A percentile compares a stretch with the other conserved stretches of the same genome.
phyloP scores from a whole-genome alignment of 495 filamentous ascomycete species.

The Penicillium turbatum region DNA sequence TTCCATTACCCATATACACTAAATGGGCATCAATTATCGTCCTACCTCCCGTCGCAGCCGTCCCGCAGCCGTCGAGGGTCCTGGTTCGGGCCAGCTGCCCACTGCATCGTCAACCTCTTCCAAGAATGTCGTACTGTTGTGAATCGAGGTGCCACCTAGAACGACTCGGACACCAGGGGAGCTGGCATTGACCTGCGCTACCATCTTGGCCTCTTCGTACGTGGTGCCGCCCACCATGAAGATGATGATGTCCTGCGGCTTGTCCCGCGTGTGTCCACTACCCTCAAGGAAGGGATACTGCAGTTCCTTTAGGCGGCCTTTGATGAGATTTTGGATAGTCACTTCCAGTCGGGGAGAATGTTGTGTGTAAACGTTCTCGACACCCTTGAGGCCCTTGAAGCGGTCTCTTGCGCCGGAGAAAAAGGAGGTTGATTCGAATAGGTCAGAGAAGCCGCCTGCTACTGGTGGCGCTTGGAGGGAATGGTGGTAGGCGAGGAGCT shows the following conservation, averaged over 20 bases:
- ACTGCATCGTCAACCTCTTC: constrained; percentile 83
- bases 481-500: constrained; percentile 75
- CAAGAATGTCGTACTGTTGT: constrained; percentile 82
- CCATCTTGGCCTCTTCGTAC: constrained; percentile 93
- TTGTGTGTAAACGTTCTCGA: constrained; percentile 98
- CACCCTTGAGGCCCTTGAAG: constrained; percentile 92
- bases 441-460: constrained; percentile 73
- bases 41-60: constrained; percentile 62
- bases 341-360: constrained; percentile 85
- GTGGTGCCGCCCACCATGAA: constrained; percentile 92
- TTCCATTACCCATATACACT: constrained; percentile 5
- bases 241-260: constrained; percentile 92
- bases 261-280: constrained; percentile 76
- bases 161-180: constrained; percentile 86
- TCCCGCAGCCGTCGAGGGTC: constrained; percentile 63
- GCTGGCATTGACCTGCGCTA: constrained; percentile 86
- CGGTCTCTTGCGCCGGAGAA: constrained; percentile 85
- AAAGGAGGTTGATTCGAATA: constrained; percentile 88
- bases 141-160: constrained; percentile 75
- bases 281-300: constrained; percentile 92
- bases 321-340: constrained; percentile 87
- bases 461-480: constrained; percentile 70
- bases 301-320: constrained; percentile 76
- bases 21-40: constrained; percentile 24
- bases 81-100: constrained; percentile 71